Percentiles rank a stretch among this genome's conserved stretches.
phyloP scores from a whole-genome alignment of 768 basidiomycete species.

The Collybiopsis luxurians region DNA sequence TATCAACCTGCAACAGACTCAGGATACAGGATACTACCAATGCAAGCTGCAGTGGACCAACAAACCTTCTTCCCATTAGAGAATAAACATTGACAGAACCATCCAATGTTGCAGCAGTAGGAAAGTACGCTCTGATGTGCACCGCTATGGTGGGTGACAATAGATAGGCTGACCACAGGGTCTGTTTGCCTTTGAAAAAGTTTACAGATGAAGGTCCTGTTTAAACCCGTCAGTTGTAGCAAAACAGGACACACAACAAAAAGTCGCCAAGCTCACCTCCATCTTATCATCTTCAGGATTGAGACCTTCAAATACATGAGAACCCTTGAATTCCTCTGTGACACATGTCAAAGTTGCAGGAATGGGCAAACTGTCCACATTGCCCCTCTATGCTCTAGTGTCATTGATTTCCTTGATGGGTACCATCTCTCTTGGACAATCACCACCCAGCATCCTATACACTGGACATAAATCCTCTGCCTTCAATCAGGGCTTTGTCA shows the following conservation, averaged over 20 bases:
- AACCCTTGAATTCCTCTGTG: constrained; percentile 58
- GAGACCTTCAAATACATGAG: constrained; percentile 68
- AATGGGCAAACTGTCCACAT: constrained; percentile 39
- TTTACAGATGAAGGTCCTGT: constrained; percentile 67
- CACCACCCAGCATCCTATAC: constrained; percentile 66
- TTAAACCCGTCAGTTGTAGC: constrained; percentile 5
- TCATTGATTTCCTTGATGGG: constrained; percentile 52
- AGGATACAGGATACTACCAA: constrained; percentile 3
- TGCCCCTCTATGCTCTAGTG: constrained; percentile 11
- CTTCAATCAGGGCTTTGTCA: constrained; percentile 89
- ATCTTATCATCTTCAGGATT: constrained; percentile 77
- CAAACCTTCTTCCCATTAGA: constrained; percentile 77
- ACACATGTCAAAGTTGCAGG: constrained; percentile 63
- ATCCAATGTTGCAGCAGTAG: constrained; percentile 78
- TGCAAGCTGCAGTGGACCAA: constrained; percentile 1
- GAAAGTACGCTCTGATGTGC: constrained; percentile 62
- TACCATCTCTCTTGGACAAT: constrained; percentile 48
- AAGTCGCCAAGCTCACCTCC: constrained; percentile 37
- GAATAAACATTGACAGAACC: constrained; percentile 84
- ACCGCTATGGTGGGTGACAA: constrained; percentile 67
- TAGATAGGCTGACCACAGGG: constrained; percentile 89
- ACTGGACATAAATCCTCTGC: constrained; percentile 32
- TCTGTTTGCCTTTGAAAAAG: constrained; percentile 61
- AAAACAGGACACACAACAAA: neutral
- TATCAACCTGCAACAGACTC: constrained; percentile 55